Evolutionary conservation across 768 basidiomycete species (phyloP), one percentile per base, ranked within the genome.

Genomic region (Calocybe indica): DNA sequence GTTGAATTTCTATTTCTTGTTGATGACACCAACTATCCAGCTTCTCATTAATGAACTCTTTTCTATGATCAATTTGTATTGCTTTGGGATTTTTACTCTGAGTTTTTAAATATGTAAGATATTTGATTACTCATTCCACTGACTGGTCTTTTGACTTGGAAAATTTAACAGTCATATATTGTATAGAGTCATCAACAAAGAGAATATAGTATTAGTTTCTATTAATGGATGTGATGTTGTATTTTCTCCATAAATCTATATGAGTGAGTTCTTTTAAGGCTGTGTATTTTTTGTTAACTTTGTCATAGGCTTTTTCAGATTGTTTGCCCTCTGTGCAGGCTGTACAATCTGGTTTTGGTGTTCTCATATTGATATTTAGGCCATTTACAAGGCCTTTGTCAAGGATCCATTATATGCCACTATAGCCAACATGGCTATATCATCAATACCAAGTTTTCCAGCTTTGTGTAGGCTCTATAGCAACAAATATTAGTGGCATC

Each of bases 11-110:
- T 8, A 54, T 61, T 14, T 66, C 66, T 10, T 39, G 13, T 34
- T 42, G 36, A 4, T 37, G 5, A 2, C 60, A 51, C 28, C 57
- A 55, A 0, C 45, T 36, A 9, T 47, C 53, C 15, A 62, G 47
- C 10, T 56, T 37, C 3, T 61, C 44, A 15, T 48, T 56, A 31
- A 48, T 48, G 37, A 60, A 65, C 50, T 65, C 60, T 11, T 56
- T 55, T 7, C 66, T 64, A 28, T 50, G 33, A 46, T 68, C 58
- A 6, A 42, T 49, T 7, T 54, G 28, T 3, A 66, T 48, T 35
- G 11, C 38, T 34, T 58, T 57, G 41, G 56, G 45, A 32, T 13
- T 36, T 7, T 29, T 38, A n/a, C 46, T 41, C 12, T 66, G 62
- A 11, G 34, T 49, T 49, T 57, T 52, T 6, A 59, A 11, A 53